These are phyloP conservation scores for Colletotrichum lentis DNA, from an alignment of 2,329 filamentous ascomycete genomes.

Conservation along the genomic window DNA sequence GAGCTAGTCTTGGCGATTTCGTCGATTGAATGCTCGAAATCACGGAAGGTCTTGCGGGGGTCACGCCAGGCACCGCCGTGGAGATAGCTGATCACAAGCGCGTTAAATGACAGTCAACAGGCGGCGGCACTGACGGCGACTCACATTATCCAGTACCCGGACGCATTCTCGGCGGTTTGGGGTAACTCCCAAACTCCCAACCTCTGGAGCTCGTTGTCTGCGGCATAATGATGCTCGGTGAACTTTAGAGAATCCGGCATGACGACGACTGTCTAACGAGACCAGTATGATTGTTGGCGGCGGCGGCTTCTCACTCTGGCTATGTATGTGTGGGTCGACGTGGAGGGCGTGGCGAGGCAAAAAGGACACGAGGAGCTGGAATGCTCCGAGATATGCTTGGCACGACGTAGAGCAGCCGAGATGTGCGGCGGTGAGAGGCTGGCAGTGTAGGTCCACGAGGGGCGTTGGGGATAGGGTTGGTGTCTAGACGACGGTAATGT, in stretches of 20 bases:
- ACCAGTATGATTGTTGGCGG: background rate
- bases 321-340: background rate
- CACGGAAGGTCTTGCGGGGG: conserved; percentile 57
- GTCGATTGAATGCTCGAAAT: conserved; percentile 56
- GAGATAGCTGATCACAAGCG: conserved; percentile 54
- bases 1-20: conserved; percentile 49
- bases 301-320: background rate
- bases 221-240: conserved; percentile 49
- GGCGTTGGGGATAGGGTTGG: background rate
- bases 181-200: conserved; percentile 55
- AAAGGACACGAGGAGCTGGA: background rate
- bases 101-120: background rate
- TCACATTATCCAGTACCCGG: conserved; percentile 51
- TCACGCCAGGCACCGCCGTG: conserved; percentile 73
- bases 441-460: background rate
- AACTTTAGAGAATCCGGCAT: conserved; percentile 43
- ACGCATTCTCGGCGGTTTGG: conserved; percentile 28
- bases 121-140: conserved; percentile 22
- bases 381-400: background rate
- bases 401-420: background rate
- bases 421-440: background rate
- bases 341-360: background rate
- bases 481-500: background rate
- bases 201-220: conserved; percentile 53
- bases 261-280: background rate